Conservation (phyloP, 1,284 basidiomycete species). For the Puccinia brachypodii region DNA sequence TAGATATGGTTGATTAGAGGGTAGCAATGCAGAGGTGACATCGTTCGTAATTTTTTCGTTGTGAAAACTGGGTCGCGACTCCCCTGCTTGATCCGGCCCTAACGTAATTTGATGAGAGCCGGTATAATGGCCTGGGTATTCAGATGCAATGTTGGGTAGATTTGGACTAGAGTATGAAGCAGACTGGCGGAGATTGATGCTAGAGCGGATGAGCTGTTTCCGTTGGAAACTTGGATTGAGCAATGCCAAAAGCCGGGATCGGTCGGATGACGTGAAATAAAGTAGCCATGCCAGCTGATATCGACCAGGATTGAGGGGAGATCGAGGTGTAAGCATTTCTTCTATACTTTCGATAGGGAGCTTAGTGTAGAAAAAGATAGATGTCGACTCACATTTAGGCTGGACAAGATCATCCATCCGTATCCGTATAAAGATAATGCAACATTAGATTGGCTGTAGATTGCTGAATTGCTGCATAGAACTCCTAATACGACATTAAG, state of each 20-base stretch:
- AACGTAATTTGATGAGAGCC: constrained; percentile 11
- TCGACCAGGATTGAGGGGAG: background rate
- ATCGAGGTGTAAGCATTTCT: background rate
- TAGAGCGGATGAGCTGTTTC: constrained; percentile 33
- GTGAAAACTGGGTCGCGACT: background rate
- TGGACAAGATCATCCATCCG: constrained; percentile 31
- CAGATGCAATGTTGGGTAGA: constrained; percentile 10
- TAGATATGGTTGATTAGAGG: constrained; percentile 15
- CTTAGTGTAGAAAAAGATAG: background rate
- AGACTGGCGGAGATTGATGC: constrained; percentile 38
- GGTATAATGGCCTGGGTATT: background rate
- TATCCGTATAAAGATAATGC: constrained; percentile 18
- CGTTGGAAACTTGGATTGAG: constrained; percentile 32
- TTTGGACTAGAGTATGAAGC: background rate
- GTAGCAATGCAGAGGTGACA: background rate
- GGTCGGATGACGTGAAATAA: constrained; percentile 27
- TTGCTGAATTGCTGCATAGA: constrained; percentile 22
- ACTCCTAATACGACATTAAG: constrained; percentile 34
- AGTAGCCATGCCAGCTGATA: constrained; percentile 16
- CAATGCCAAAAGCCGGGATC: constrained; percentile 9
- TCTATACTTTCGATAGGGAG: background rate
- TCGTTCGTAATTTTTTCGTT: constrained; percentile 15
- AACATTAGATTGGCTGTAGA: constrained; percentile 14
- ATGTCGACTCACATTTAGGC: constrained; percentile 23
- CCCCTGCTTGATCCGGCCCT: background rate